These are phyloP conservation scores for Auricularia auricula-judae DNA, from an alignment of 768 basidiomycete genomes.

Conservation along the genomic window DNA sequence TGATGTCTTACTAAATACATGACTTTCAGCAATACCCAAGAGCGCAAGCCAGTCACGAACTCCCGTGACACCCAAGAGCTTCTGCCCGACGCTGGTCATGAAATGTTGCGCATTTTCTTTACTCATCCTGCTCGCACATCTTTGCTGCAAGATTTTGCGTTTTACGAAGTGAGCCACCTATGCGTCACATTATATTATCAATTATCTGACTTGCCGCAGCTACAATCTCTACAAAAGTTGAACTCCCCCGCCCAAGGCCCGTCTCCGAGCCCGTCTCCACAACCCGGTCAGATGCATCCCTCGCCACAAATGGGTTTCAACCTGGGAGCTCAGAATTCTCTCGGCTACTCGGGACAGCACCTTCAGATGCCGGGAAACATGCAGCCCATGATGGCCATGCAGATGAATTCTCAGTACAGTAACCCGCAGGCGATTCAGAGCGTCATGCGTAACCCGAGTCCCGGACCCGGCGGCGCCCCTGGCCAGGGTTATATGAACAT, in stretches of 20 bases:
- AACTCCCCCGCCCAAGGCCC: slow-evolving; percentile 18
- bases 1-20: slow-evolving; percentile 3
- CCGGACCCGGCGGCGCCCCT: slow-evolving; percentile 29
- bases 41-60: slow-evolving; percentile 96
- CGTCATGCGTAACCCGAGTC: slow-evolving; percentile 74
- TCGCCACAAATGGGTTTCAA: slow-evolving; percentile 25
- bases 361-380: slow-evolving; percentile 35
- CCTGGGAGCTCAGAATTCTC: slow-evolving; percentile 39
- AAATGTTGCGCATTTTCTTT: slow-evolving; percentile 93
- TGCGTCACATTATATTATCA: not conserved
- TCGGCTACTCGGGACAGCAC: slow-evolving; percentile 36
- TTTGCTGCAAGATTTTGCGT: slow-evolving; percentile 85
- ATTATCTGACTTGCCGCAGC: slow-evolving; percentile 25
- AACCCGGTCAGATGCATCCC: slow-evolving; percentile 27
- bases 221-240: slow-evolving; percentile 76
- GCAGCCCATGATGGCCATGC: slow-evolving; percentile 53
- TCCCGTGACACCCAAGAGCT: slow-evolving; percentile 97
- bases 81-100: slow-evolving; percentile 89
- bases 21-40: slow-evolving; percentile 76
- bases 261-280: slow-evolving; percentile 28
- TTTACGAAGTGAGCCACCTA: slow-evolving; percentile 58
- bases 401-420: slow-evolving; percentile 38
- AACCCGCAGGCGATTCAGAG: slow-evolving; percentile 69
- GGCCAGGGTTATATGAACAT: not conserved
- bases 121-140: slow-evolving; percentile 90